A percentile compares a stretch with the other conserved stretches of the same genome.
phyloP scores from a whole-genome alignment of 768 basidiomycete species.

The Gymnopilus dilepis region DNA sequence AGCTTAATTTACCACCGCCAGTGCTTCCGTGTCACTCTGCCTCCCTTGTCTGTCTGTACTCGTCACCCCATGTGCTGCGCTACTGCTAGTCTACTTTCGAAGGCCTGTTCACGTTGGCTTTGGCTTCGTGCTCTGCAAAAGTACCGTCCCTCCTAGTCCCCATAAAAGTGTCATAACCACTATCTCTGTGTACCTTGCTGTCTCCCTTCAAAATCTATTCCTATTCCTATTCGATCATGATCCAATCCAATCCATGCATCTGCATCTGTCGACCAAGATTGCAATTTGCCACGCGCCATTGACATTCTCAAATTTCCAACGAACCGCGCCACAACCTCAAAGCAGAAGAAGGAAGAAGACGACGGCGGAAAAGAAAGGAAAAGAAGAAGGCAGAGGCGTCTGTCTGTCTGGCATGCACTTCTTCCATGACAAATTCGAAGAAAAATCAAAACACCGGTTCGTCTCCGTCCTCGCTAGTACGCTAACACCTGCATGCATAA shows the following conservation, averaged over 20 bases:
- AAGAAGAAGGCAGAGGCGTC: not conserved
- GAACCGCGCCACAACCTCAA: not conserved
- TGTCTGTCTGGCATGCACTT: not conserved
- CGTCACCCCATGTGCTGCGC: slow-evolving; percentile 2
- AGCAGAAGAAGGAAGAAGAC: not conserved
- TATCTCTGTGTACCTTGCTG: not conserved
- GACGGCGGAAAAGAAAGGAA: no score
- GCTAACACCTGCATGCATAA: not conserved
- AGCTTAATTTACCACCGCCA: not conserved
- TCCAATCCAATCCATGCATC: slow-evolving; percentile 2
- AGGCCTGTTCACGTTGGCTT: not conserved
- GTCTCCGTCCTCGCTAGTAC: not conserved
- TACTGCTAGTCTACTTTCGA: slow-evolving; percentile 2
- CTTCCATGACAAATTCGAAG: slow-evolving; percentile 5
- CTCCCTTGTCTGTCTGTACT: slow-evolving; percentile 7
- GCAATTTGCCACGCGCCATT: not conserved
- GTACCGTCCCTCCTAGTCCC: not conserved
- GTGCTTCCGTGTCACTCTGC: not conserved
- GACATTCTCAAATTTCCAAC: not conserved
- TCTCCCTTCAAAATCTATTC: no score
- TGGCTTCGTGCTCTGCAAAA: not conserved
- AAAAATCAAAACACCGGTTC: no score
- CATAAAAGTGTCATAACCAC: not conserved
- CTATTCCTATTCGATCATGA: no score
- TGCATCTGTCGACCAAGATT: slow-evolving; percentile 5